Evolutionary conservation across 140 eudicot species (phyloP).

Genomic region (Flaveria floridana): DNA sequence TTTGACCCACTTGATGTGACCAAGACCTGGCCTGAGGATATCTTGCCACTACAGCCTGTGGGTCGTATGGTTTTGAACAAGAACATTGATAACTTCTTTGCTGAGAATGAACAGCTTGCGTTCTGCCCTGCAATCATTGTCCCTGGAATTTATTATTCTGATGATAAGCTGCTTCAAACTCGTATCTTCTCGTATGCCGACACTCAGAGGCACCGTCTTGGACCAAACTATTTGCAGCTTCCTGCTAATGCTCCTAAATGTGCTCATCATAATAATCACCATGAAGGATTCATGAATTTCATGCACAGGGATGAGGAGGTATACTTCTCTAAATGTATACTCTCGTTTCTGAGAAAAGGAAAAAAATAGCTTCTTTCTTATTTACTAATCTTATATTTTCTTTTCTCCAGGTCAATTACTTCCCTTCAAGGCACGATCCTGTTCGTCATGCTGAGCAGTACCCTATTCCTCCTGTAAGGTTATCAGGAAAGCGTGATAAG

Average conservation of each 20-base stretch:
- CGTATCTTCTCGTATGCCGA: constrained; percentile 72
- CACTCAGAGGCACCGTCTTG: constrained; percentile 83
- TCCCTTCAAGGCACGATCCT: constrained; percentile 82
- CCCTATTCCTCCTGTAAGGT: constrained; percentile 61
- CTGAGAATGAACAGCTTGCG: constrained; percentile 89
- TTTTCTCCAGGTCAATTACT: constrained; percentile 61
- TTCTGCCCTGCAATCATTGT: constrained; percentile 78
- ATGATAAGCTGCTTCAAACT: constrained; percentile 77
- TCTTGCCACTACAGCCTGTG: constrained; percentile 76
- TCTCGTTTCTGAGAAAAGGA: neutral
- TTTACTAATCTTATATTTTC: neutral
- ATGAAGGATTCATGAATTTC: constrained; percentile 84
- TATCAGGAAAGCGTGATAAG: constrained; percentile 73
- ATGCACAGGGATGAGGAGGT: constrained; percentile 98
- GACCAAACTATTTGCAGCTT: constrained; percentile 77
- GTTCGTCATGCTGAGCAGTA: constrained; percentile 71
- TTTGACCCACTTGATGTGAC: constrained; percentile 86
- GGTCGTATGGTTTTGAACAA: constrained; percentile 78
- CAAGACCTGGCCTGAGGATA: constrained; percentile 83
- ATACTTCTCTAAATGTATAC: neutral
- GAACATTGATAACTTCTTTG: constrained; percentile 89
- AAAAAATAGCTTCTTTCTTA: neutral
- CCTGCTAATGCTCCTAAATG: constrained; percentile 84
- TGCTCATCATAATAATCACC: constrained; percentile 81
- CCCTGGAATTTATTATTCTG: constrained; percentile 81